phyloP scores from a whole-genome alignment of 306 rosid species.

The Benincasa hispida region DNA sequence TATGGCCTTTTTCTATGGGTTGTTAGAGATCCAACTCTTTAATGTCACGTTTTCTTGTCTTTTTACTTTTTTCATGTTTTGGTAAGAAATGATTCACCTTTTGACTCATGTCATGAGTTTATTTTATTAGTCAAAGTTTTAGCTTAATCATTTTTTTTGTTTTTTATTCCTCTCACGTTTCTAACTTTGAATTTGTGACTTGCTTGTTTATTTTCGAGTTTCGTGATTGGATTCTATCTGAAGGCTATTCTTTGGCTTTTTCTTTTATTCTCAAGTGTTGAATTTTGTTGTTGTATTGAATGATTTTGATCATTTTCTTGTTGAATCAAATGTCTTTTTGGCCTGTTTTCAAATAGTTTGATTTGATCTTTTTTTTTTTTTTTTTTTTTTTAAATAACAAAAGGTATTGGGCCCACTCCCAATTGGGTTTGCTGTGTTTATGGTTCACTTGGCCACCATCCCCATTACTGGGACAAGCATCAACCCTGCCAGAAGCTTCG shows the following conservation, averaged over 20 bases:
- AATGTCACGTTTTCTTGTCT: background rate
- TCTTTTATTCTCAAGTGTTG: background rate
- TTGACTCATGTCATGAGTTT: background rate
- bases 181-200: background rate
- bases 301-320: background rate
- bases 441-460: conserved; percentile 71
- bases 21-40: background rate
- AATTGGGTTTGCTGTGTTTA: conserved; percentile 63
- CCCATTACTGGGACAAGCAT: conserved; percentile 60
- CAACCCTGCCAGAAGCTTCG: conserved; percentile 67
- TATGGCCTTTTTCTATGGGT: background rate
- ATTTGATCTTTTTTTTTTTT: too few relatives aligned
- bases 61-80: background rate
- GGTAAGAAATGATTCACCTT: background rate
- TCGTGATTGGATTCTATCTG: background rate
- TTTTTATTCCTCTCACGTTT: background rate
- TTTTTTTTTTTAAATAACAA: too few relatives aligned
- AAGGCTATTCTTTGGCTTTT: background rate
- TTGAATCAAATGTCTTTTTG: background rate
- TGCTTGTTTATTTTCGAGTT: background rate
- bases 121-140: background rate
- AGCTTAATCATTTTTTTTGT: too few relatives aligned
- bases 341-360: too few relatives aligned
- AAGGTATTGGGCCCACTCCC: conserved; percentile 65
- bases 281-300: too few relatives aligned